These are phyloP conservation scores for Vigna nakashimae DNA, from an alignment of 306 rosid species.

Conservation along the genomic window DNA sequence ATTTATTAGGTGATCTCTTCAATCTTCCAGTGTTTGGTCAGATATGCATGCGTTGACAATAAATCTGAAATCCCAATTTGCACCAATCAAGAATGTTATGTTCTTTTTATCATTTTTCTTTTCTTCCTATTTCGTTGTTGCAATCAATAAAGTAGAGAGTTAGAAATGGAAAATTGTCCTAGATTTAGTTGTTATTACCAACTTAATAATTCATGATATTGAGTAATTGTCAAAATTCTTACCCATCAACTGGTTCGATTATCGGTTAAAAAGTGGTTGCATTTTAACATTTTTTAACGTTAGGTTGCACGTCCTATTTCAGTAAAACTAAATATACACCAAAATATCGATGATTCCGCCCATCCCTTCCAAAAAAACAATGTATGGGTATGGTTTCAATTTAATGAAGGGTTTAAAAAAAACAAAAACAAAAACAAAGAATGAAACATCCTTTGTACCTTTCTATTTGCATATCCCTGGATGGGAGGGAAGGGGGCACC, in stretches of 20 bases:
- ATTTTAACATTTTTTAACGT: background rate
- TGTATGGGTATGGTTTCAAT: background rate
- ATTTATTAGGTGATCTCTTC: constrained; percentile 27
- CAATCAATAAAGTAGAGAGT: background rate
- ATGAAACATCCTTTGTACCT: constrained; percentile 30
- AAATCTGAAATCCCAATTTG: background rate
- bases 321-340: background rate
- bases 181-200: background rate
- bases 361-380: background rate
- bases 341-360: background rate
- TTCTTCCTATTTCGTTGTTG: background rate
- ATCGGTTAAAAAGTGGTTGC: background rate
- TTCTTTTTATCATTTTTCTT: background rate
- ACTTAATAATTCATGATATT: background rate
- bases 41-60: constrained; percentile 44
- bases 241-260: constrained; percentile 3
- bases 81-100: constrained; percentile 33
- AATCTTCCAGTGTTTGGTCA: constrained; percentile 36
- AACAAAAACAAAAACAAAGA: background rate
- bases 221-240: background rate
- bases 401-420: background rate
- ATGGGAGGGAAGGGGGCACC: constrained; percentile 28
- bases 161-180: background rate
- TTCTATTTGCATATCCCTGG: constrained; percentile 7
- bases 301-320: background rate